Evolutionary conservation across 1,284 basidiomycete species (phyloP).

Genomic region (Cryptococcus hybrid): DNA sequence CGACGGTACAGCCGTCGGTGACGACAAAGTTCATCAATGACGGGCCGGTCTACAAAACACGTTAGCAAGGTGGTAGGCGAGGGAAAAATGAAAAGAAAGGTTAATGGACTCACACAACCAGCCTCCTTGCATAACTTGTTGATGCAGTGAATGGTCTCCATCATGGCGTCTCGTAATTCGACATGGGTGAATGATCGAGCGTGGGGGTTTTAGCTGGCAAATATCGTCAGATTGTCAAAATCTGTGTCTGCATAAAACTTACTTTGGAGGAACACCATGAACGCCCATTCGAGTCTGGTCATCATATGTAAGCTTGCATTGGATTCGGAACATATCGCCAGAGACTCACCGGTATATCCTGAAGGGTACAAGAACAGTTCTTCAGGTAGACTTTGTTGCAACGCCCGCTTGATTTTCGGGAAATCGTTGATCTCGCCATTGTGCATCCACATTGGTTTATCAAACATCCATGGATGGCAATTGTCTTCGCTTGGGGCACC

Average conservation of each 20-base stretch:
- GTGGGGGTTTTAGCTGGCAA: conserved; percentile 57
- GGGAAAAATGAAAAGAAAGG: background rate
- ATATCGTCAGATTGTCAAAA: no score
- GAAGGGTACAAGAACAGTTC: conserved; percentile 79
- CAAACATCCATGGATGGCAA: conserved; percentile 86
- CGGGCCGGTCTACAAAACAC: conserved; percentile 56
- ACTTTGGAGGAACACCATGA: conserved; percentile 75
- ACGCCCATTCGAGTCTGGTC: background rate
- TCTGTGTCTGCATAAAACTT: conserved; percentile 18
- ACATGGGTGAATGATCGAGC: conserved; percentile 53
- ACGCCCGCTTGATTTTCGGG: conserved; percentile 68
- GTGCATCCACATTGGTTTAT: conserved; percentile 95
- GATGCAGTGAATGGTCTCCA: conserved; percentile 74
- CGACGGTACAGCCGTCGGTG: conserved; percentile 87
- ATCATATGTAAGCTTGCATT: no score
- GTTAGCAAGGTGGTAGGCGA: background rate
- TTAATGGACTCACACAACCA: conserved; percentile 57
- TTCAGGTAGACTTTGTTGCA: conserved; percentile 74
- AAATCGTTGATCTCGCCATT: conserved; percentile 86
- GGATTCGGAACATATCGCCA: no score
- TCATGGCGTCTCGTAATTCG: conserved; percentile 68
- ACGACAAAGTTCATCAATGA: conserved; percentile 95
- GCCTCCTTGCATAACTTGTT: conserved; percentile 74
- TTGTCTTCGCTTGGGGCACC: conserved; percentile 73
- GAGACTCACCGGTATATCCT: conserved; percentile 76